Evolutionary conservation across 1,284 basidiomycete genomes (phyloP).

Genomic region (Naganishia cerealis): DNA sequence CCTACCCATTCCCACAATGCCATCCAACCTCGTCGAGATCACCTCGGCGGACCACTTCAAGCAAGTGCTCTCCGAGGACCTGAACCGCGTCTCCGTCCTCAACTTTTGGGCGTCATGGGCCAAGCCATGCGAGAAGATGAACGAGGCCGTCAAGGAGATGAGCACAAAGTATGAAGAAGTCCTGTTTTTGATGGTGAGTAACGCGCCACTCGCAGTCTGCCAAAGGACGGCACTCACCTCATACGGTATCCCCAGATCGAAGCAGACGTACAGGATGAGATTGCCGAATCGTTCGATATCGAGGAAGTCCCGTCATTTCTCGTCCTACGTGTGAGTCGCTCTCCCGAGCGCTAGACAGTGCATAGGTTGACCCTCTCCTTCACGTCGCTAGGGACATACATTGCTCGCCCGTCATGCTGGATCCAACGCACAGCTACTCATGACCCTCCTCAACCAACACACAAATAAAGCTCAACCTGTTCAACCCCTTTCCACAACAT

Average conservation of each 20-base stretch:
- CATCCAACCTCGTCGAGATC: conserved; percentile 56
- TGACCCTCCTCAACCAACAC: conserved; percentile 65
- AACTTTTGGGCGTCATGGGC: conserved; percentile 95
- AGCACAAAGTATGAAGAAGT: conserved; percentile 69
- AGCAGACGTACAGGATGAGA: conserved; percentile 82
- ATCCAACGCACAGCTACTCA: conserved; percentile 73
- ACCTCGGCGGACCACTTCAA: conserved; percentile 72
- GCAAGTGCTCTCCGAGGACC: conserved; percentile 69
- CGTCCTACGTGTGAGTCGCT: conserved; percentile 66
- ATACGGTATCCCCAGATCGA: conserved; percentile 66
- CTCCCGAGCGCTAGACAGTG: no score
- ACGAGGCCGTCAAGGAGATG: conserved; percentile 69
- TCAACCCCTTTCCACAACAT: conserved; percentile 51
- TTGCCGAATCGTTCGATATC: conserved; percentile 89
- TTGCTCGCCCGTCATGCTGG: conserved; percentile 79
- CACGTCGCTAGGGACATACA: conserved; percentile 73
- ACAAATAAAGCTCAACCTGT: conserved; percentile 45
- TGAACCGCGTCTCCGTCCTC: conserved; percentile 75
- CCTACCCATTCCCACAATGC: conserved; percentile 11
- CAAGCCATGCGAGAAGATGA: conserved; percentile 83
- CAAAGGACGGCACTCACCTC: background rate
- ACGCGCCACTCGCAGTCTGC: background rate
- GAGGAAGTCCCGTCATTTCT: conserved; percentile 86
- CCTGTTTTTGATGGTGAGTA: conserved; percentile 71
- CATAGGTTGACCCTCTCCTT: background rate